These are phyloP conservation scores for Ogataea zsoltii DNA, from an alignment of 805 yeast genomes.

Conservation along the genomic window DNA sequence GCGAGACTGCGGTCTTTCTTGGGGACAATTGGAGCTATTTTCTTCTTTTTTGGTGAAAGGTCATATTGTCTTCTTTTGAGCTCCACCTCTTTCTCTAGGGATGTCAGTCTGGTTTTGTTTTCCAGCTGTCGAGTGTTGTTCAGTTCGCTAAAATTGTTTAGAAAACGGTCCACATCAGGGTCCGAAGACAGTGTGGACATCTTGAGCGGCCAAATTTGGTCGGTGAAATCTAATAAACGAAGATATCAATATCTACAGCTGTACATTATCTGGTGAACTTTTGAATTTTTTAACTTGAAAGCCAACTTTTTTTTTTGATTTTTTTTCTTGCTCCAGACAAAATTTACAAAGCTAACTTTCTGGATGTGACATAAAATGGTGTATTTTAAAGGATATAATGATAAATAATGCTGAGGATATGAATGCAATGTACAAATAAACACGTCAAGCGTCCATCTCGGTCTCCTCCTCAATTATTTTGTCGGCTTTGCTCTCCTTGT, in stretches of 20 bases:
- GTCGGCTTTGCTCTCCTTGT: conserved; percentile 22
- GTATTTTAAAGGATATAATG: too few species aligned
- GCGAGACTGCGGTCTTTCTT: conserved; percentile 22
- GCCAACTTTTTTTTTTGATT: too few species aligned
- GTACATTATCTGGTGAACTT: not conserved
- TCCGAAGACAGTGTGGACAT: conserved; percentile 17
- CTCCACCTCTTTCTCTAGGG: conserved; percentile 24
- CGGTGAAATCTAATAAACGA: not conserved
- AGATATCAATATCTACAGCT: not conserved
- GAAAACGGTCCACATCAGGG: conserved; percentile 29
- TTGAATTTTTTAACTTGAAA: too few species aligned
- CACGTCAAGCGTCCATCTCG: conserved; percentile 10
- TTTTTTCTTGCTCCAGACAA: too few species aligned
- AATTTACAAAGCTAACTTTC: too few species aligned
- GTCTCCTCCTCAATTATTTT: conserved; percentile 21
- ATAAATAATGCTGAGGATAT: not conserved
- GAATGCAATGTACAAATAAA: not conserved
- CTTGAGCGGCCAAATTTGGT: not conserved
- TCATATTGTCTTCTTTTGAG: conserved; percentile 21
- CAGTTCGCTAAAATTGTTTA: conserved; percentile 25
- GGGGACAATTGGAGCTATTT: conserved; percentile 31
- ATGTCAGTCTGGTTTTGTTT: conserved; percentile 18
- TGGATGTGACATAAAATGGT: too few species aligned
- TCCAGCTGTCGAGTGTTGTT: conserved; percentile 20
- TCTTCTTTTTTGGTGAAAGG: conserved; percentile 25